Base-by-base conservation (phyloP, 352 stramenopile species). In the Globisporangium viniferum region DNA sequence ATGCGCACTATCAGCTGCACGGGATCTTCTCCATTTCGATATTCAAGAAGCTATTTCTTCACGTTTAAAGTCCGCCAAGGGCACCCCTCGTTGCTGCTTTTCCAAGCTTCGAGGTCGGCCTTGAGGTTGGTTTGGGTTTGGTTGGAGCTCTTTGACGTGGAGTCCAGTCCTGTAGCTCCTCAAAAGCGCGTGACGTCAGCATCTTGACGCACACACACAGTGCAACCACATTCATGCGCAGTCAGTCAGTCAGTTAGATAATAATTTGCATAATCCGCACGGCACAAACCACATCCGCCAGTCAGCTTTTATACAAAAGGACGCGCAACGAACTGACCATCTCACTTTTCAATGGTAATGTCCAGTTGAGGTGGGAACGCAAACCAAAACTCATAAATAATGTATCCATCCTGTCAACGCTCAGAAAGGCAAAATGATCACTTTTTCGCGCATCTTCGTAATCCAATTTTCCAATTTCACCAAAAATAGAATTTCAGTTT, bases 321-420 rank as follows among this genome's bases (percentile, higher is more conserved):
- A 44, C 12, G 36, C 12, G 12, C 12, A 15, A 44, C 36, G 41
- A 20, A n/a, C 14, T 22, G 44, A 49, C 44, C 44, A 49, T 18
- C 5, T 49, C 44, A 22, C 49, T 15, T 31, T 56, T 22, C 8
- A 29, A 24, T 24, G 24, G 24, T 20, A 33, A 18, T 57, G 51
- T 18, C 51, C 51, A 58, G 6, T 29, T 20, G 53, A 59, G 54
- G 15, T 24, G 27, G 8, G 39, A 20, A 51, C 22, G 22, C 41
- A 8, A 51, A 27, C 24, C 15, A 41, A 59, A 20, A 46, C 39
- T 46, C 39, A 7, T 18, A 36, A 44, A 22, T 29, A 61, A 61
- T 61, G 55, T 61, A 61, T 44, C 55, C 55, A 61, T 61, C 55
- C 39, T 14, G 24, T 59, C 53, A 39, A 51, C 6, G 18, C 15